Evolutionary conservation across 169 alveolate species (phyloP).

Genomic region (Perkinsus olseni): DNA sequence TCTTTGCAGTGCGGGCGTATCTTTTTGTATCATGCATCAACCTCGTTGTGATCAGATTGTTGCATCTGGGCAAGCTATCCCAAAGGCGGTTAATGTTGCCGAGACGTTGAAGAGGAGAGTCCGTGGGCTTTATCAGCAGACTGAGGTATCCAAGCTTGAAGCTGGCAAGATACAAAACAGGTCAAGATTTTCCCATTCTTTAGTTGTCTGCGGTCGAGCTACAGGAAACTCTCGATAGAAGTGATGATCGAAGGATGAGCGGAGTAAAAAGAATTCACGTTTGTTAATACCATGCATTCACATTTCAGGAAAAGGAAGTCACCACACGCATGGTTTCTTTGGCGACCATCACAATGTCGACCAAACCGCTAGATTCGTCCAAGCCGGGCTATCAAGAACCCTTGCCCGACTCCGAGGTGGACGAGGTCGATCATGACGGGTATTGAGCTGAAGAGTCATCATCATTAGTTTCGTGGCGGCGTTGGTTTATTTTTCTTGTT

Average conservation of each 20-base stretch:
- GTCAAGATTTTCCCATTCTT: too few species aligned
- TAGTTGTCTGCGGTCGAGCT: not conserved
- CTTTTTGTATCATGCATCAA: too few species aligned
- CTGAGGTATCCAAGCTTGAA: not conserved
- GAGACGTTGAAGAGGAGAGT: conserved; percentile 18
- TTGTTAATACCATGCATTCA: too few species aligned
- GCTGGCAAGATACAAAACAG: not conserved
- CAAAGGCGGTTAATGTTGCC: conserved; percentile 22
- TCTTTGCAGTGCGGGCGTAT: too few species aligned
- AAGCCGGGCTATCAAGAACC: conserved; percentile 28
- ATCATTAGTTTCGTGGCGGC: not conserved
- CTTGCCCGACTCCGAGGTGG: conserved; percentile 2
- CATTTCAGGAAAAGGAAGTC: not conserved
- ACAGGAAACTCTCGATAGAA: not conserved
- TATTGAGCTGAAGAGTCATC: not conserved
- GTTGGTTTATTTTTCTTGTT: too few species aligned
- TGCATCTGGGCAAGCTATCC: conserved; percentile 19
- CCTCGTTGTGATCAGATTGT: not conserved
- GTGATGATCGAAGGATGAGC: not conserved
- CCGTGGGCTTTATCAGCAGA: conserved; percentile 17
- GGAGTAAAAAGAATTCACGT: too few species aligned
- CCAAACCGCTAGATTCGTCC: conserved; percentile 11
- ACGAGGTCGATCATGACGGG: not conserved
- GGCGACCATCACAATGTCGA: conserved; percentile 13
- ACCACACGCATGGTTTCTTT: not conserved